Conservation (phyloP, 148 eudicot species). For the Polygonum maritimum region DNA sequence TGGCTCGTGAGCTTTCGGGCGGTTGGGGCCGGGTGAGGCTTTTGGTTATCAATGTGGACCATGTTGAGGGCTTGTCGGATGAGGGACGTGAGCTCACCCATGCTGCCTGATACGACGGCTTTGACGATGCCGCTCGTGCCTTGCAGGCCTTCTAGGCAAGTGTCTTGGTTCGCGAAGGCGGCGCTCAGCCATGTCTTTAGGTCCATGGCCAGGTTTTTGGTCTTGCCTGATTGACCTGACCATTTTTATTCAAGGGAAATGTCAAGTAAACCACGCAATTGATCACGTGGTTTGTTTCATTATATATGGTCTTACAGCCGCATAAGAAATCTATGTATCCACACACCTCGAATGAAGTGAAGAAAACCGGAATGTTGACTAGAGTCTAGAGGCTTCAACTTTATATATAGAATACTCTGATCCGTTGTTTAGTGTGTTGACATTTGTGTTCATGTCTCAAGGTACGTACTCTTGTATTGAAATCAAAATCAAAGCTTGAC, state of each 20-base stretch:
- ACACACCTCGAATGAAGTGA: neutral
- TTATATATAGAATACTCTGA: too few relatives aligned
- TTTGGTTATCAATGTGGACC: constrained; percentile 11
- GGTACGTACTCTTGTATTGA: too few relatives aligned
- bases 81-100: constrained; percentile 46
- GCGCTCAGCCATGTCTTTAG: constrained; percentile 64
- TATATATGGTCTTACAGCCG: too few relatives aligned
- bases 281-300: too few relatives aligned
- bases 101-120: constrained; percentile 34
- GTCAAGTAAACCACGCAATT: neutral
- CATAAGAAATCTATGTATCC: too few relatives aligned
- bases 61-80: constrained; percentile 22
- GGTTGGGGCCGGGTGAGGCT: neutral
- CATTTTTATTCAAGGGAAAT: neutral
- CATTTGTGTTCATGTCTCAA: too few relatives aligned
- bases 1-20: constrained; percentile 15
- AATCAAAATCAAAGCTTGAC: too few relatives aligned
- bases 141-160: constrained; percentile 76
- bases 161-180: constrained; percentile 58
- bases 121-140: constrained; percentile 53
- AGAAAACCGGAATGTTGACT: neutral
- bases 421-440: too few relatives aligned
- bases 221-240: neutral
- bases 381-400: too few relatives aligned
- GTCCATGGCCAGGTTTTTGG: neutral